Percentiles rank a stretch among this genome's conserved stretches.
These are phyloP conservation scores for Fusarium mangiferae DNA, from an alignment of 2,329 filamentous ascomycete species.

Conservation along the genomic window DNA sequence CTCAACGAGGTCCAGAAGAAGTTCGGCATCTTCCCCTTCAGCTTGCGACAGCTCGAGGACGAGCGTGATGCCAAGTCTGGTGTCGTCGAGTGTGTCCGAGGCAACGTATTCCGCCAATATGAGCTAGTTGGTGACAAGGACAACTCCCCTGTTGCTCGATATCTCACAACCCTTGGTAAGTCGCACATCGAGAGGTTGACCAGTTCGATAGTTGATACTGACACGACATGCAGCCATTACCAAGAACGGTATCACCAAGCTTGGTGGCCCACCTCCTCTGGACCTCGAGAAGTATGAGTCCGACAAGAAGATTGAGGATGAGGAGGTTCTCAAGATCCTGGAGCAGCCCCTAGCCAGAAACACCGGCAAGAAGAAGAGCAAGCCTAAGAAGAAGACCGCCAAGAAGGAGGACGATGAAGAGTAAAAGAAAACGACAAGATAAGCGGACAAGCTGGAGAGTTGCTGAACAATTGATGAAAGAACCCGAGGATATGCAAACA, in stretches of 20 bases:
- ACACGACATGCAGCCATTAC: conserved; percentile 76
- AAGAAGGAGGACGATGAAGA: conserved; percentile 57
- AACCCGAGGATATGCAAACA: conserved; percentile 16
- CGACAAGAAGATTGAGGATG: conserved; percentile 97
- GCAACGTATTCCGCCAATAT: conserved; percentile 93
- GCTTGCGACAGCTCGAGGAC: conserved; percentile 93
- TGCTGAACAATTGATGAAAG: conserved; percentile 24
- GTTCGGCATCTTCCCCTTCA: conserved; percentile 98
- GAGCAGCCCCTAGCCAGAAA: conserved; percentile 87
- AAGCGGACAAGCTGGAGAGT: conserved; percentile 26
- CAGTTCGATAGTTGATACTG: conserved; percentile 3
- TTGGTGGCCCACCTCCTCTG: conserved; percentile 79
- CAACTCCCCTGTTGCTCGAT: conserved; percentile 81
- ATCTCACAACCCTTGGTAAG: conserved; percentile 94
- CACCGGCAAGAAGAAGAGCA: conserved; percentile 92
- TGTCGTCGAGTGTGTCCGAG: conserved; percentile 94
- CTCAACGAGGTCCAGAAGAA: conserved; percentile 96
- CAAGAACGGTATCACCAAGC: conserved; percentile 93
- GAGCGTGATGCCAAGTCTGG: conserved; percentile 96
- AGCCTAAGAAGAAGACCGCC: conserved; percentile 78
- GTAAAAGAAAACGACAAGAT: conserved; percentile 35
- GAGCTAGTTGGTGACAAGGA: conserved; percentile 97
- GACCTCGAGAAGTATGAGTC: conserved; percentile 88
- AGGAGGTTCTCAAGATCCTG: conserved; percentile 94
- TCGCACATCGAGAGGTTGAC: conserved; percentile 37